Evolutionary conservation across 305 asterid genomes (phyloP), one percentile per base, ranked within the genome.

Genomic region (Fraxinus baroniana): DNA sequence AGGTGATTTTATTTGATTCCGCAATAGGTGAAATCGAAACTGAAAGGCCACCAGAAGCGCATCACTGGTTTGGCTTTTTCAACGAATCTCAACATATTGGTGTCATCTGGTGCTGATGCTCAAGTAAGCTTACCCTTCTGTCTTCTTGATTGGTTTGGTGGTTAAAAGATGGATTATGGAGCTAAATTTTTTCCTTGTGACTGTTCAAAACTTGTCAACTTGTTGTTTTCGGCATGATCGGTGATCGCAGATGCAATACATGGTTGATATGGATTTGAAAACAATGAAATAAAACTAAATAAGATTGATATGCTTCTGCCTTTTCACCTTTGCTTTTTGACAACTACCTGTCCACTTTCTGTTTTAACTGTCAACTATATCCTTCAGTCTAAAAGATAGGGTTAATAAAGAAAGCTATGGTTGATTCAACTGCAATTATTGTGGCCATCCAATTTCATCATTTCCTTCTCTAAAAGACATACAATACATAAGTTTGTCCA

Each of bases 11-110:
- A 24, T 66, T 26, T 78, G 32, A 84, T 55, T 62, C 49, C 36
- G 41, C 77, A 20, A 83, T 73, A 92, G 97, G 97, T 93, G 83
- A 93, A 91, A 87, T 88, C 93, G 5, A 93, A 92, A 85, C 87
- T 93, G 84, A 93, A 92, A 85, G 97, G 97, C 78, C 97, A 92
- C 87, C 97, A 92, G 91, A 93, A 90, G 87, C 97, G 93, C 89
- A 92, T 92, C 49, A 92, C 95, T 52, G 97, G 97, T 49, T 88
- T 93, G 79, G 97, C 97, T 12, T 93, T 93, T 83, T 93, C 97
- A 73, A 90, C 94, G 70, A 91, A 77, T 85, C 93, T 92, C 78
- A 89, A 86, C 89, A 91, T 93, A 78, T 86, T 93, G 90, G 94
- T 93, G 66, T 93, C 97, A 62, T 93, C 97, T 26, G 97, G 97